Conservation (phyloP, 1,284 basidiomycete species). For the Phylloboletellus chloephorus region DNA sequence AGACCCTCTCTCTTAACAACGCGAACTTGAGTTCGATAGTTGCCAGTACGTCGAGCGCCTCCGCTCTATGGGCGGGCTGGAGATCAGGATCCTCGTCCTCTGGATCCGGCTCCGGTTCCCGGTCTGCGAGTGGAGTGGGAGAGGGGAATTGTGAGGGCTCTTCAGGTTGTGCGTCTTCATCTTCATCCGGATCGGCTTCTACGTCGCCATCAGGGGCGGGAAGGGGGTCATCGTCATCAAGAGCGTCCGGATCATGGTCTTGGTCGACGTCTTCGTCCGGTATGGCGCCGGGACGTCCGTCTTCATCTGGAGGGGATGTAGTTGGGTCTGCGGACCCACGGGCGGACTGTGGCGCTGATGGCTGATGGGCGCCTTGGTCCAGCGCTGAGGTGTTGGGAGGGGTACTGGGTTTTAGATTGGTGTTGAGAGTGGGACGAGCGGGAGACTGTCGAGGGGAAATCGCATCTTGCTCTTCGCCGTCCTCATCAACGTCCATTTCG, state of each 20-base stretch:
- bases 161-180: slow-evolving; percentile 32
- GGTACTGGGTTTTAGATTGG: slow-evolving; percentile 11
- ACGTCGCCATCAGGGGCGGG: slow-evolving; percentile 28
- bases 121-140: slow-evolving; percentile 22
- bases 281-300: slow-evolving; percentile 5
- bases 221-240: slow-evolving; percentile 22
- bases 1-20: slow-evolving; percentile 63
- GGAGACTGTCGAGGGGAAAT: slow-evolving; percentile 15
- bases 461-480: slow-evolving; percentile 22
- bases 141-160: slow-evolving; percentile 25
- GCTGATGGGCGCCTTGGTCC: slow-evolving; percentile 12
- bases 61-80: slow-evolving; percentile 70
- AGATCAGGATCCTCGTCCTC: slow-evolving; percentile 53
- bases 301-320: slow-evolving; percentile 17
- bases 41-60: slow-evolving; percentile 73
- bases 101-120: slow-evolving; percentile 21
- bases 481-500: slow-evolving; percentile 37
- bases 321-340: slow-evolving; percentile 22
- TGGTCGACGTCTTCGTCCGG: slow-evolving; percentile 26
- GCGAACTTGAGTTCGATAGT: slow-evolving; percentile 77
- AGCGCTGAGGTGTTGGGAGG: slow-evolving; percentile 12
- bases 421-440: slow-evolving; percentile 18
- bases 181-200: slow-evolving; percentile 35
- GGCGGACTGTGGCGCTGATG: slow-evolving; percentile 18
- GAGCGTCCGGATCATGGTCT: slow-evolving; percentile 22